Evolutionary conservation across 2,329 filamentous ascomycete genomes (phyloP).

Genomic region (Mariannaea sp.): DNA sequence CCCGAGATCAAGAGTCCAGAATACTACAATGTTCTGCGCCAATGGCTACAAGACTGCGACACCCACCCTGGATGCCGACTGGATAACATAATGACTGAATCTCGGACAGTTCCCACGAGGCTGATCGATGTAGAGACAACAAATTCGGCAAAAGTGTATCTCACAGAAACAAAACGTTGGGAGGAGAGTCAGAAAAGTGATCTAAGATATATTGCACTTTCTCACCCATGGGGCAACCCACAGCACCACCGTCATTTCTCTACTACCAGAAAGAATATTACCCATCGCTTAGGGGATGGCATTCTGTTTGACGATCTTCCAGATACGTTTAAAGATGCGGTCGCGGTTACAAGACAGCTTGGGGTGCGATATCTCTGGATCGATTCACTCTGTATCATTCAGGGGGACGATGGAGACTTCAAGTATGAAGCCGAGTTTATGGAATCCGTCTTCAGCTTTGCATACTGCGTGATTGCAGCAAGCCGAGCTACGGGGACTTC

Average conservation of each 20-base stretch:
- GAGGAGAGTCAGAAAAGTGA: too few relatives aligned
- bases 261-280: constrained; percentile 11
- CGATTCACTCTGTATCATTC: constrained; percentile 23
- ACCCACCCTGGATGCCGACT: constrained; percentile 7
- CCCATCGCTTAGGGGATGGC: neutral
- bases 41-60: constrained; percentile 23
- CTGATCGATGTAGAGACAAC: constrained; percentile 6
- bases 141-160: neutral
- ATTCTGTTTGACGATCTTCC: constrained; percentile 54
- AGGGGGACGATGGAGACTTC: constrained; percentile 11
- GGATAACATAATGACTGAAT: neutral
- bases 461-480: constrained; percentile 6
- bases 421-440: constrained; percentile 2
- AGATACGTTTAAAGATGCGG: constrained; percentile 13
- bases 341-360: neutral
- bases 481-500: constrained; percentile 2
- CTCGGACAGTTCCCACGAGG: constrained; percentile 7
- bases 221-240: constrained; percentile 18
- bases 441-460: constrained; percentile 1
- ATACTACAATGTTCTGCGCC: constrained; percentile 9
- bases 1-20: neutral
- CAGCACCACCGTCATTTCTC: constrained; percentile 12
- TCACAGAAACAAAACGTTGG: neutral
- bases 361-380: constrained; percentile 25
- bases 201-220: constrained; percentile 16